Evolutionary conservation across 495 filamentous ascomycete species (phyloP).

Genomic region (Penicillium manginii): DNA sequence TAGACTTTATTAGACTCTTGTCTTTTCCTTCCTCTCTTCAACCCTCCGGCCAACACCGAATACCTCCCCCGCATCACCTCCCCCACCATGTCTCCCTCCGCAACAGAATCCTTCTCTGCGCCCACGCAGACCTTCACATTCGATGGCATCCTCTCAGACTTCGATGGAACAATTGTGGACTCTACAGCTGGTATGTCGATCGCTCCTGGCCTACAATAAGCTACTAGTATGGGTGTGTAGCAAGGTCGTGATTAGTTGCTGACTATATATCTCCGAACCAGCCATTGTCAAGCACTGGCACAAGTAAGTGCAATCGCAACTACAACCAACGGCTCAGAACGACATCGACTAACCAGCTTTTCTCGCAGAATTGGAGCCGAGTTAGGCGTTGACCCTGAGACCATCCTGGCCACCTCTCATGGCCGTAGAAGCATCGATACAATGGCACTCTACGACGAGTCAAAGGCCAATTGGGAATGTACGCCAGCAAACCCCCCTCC

Average conservation of each 20-base stretch:
- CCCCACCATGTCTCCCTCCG: conserved; percentile 37
- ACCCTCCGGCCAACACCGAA: neutral
- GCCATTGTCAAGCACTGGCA: conserved; percentile 95
- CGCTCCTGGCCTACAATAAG: neutral
- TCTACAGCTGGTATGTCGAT: conserved; percentile 44
- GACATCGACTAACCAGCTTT: neutral
- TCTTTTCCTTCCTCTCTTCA: conserved; percentile 3
- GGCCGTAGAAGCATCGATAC: conserved; percentile 85
- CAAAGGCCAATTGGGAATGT: conserved; percentile 92
- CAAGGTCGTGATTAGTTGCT: conserved; percentile 10
- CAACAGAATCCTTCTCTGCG: conserved; percentile 57
- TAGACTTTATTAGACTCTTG: neutral
- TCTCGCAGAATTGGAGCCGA: conserved; percentile 72
- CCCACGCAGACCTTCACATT: conserved; percentile 65
- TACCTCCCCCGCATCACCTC: conserved; percentile 21
- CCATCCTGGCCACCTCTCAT: conserved; percentile 87
- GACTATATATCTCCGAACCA: conserved; percentile 29
- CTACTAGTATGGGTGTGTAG: neutral
- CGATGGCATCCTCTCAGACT: conserved; percentile 85
- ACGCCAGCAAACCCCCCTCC: conserved; percentile 36
- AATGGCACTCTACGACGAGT: conserved; percentile 71
- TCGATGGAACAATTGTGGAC: conserved; percentile 69
- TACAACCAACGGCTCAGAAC: neutral
- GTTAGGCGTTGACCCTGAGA: conserved; percentile 76
- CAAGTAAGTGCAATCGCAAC: conserved; percentile 53